A percentile compares a stretch with the other conserved stretches of the same genome.
phyloP scores from a whole-genome alignment of 176 grass and related monocot species.

The Avena insularis region DNA sequence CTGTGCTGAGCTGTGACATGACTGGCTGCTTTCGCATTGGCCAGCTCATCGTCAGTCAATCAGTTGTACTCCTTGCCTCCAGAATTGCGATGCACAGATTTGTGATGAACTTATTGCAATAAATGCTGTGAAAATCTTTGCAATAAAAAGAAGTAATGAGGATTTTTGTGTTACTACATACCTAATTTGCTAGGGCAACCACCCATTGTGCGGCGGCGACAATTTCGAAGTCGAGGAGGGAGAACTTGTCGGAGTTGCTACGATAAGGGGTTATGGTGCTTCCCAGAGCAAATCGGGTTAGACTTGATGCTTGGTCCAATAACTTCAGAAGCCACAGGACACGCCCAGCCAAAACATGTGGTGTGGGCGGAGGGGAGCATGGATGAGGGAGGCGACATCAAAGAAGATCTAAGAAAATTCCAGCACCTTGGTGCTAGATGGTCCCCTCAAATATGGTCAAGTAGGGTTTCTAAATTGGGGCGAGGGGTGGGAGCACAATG shows the following conservation, averaged over 20 bases:
- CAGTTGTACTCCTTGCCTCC: background rate
- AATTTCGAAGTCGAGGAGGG: background rate
- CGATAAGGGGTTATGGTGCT: background rate
- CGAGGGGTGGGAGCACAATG: background rate
- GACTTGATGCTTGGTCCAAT: background rate
- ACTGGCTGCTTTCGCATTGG: background rate
- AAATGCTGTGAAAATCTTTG: background rate
- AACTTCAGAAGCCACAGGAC: background rate
- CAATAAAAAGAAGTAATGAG: background rate
- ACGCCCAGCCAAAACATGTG: background rate
- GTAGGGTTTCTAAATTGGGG: background rate
- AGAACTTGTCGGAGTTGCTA: background rate
- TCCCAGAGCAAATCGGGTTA: background rate
- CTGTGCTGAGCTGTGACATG: background rate
- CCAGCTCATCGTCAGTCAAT: slow-evolving; percentile 10
- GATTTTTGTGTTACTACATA: background rate
- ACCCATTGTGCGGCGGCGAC: background rate
- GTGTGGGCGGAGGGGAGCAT: background rate
- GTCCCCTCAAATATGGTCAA: background rate
- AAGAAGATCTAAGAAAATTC: background rate
- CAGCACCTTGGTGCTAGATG: background rate
- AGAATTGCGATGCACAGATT: background rate
- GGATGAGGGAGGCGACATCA: background rate
- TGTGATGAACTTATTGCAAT: background rate
- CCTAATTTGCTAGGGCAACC: background rate